These are phyloP conservation scores for Oxytropis ochrocephala DNA, from an alignment of 306 rosid species.

Conservation along the genomic window DNA sequence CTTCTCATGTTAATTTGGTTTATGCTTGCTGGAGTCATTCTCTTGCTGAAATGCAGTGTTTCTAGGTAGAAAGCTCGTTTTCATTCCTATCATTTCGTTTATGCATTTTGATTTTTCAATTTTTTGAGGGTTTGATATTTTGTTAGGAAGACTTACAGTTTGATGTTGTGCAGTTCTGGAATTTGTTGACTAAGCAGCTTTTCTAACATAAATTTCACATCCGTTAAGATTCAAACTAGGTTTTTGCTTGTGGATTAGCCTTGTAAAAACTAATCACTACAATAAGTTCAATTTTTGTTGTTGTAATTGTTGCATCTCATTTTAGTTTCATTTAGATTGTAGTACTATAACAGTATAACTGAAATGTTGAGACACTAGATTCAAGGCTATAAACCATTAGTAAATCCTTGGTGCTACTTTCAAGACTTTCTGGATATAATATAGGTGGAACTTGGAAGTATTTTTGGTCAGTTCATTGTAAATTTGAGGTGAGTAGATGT, in stretches of 20 bases:
- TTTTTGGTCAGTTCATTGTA: not conserved
- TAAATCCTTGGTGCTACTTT: conserved; percentile 1
- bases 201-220: not conserved
- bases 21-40: conserved; percentile 39
- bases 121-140: not conserved
- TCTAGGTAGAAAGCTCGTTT: conserved; percentile 31
- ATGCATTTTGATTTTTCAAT: not conserved
- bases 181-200: not conserved
- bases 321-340: not conserved
- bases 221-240: not conserved
- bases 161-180: not conserved
- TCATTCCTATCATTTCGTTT: conserved; percentile 15
- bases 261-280: not conserved
- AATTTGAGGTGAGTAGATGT: not conserved
- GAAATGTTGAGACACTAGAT: not conserved
- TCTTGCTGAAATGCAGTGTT: conserved; percentile 35
- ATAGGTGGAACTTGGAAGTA: not conserved
- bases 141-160: not conserved
- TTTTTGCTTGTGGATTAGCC: not conserved
- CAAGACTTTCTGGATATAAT: not conserved
- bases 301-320: not conserved
- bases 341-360: not conserved
- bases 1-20: conserved; percentile 3
- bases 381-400: not conserved
- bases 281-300: not conserved